A percentile compares a stretch with the other conserved stretches of the same genome.
Conservation (phyloP, 768 basidiomycete genomes). For the Suillus weaverae region DNA sequence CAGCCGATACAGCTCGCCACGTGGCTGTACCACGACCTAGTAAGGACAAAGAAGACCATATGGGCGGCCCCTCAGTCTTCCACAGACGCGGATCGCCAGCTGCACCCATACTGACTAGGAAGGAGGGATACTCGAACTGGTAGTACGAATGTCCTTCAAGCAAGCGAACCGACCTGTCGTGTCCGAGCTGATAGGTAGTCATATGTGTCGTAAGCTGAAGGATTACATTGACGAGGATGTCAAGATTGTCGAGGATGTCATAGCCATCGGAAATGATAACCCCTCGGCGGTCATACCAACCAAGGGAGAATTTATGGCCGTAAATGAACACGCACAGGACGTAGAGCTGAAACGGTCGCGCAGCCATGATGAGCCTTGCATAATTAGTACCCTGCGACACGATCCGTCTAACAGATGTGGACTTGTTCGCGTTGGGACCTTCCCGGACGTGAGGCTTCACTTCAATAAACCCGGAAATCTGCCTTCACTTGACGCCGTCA, state of each 20-base stretch:
- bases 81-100: neutral
- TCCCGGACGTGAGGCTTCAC: too few species aligned
- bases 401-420: too few species aligned
- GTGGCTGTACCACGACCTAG: too few species aligned
- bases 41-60: too few species aligned
- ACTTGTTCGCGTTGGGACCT: too few species aligned
- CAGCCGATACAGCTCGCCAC: too few species aligned
- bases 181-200: neutral
- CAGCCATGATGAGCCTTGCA: too few species aligned
- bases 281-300: constrained; percentile 33
- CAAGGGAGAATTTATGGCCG: constrained; percentile 30
- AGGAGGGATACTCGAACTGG: neutral
- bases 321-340: constrained; percentile 13
- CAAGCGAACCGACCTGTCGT: neutral
- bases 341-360: too few species aligned
- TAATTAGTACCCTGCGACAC: too few species aligned
- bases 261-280: constrained; percentile 24
- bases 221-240: constrained; percentile 27
- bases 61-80: neutral
- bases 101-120: too few species aligned
- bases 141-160: neutral
- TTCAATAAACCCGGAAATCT: too few species aligned
- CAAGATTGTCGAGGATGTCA: constrained; percentile 23
- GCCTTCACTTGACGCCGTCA: too few species aligned
- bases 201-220: neutral